phyloP scores from a whole-genome alignment of 495 filamentous ascomycete genomes.

The Hyphodiscus hymeniophilus region DNA sequence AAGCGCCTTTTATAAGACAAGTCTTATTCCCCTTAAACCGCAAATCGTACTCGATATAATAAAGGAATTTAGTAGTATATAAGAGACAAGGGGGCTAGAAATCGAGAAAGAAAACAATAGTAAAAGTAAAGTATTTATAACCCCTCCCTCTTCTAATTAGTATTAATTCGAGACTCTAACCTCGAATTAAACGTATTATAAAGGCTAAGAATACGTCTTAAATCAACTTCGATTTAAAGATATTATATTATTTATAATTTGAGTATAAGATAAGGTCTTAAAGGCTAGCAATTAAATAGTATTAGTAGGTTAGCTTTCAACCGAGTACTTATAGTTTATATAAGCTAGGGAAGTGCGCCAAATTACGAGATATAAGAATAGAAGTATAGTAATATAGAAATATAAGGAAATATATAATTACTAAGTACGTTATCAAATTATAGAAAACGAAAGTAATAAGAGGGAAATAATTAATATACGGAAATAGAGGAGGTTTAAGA shows the following conservation, averaged over 20 bases:
- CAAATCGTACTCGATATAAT: neutral
- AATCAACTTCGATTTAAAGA: no score
- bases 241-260: no score
- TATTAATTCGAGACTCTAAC: no score
- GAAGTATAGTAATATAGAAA: neutral
- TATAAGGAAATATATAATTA: slow-evolving; percentile 2
- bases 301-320: no score
- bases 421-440: neutral
- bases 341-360: neutral
- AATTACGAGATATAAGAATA: neutral
- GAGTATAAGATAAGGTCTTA: no score
- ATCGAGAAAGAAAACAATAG: neutral
- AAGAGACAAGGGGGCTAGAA: neutral
- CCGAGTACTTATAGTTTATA: neutral
- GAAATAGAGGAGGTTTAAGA: neutral
- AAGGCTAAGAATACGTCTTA: no score
- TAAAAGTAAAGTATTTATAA: neutral
- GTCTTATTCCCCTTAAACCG: neutral
- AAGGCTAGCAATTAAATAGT: no score
- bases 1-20: neutral
- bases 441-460: neutral
- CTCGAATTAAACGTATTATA: no score
- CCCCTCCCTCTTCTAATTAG: no score
- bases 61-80: neutral
- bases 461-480: slow-evolving; percentile 1